Conservation (phyloP, 805 yeast genomes). For the Wickerhamomyces sydowiorum region DNA sequence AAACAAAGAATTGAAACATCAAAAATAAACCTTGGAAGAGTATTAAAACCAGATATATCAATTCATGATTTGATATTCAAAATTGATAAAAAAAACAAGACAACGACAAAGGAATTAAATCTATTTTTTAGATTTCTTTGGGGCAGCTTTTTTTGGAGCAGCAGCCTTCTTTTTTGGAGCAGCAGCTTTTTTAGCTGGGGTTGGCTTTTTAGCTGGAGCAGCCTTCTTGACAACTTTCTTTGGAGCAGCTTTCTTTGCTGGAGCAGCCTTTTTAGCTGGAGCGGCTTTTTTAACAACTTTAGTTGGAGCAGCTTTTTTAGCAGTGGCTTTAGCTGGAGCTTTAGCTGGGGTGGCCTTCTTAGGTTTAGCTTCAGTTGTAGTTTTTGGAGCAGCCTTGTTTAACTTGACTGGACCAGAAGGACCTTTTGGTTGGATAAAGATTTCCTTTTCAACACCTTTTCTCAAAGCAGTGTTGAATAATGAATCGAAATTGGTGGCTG, state of each 20-base stretch:
- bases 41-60: too few relatives aligned
- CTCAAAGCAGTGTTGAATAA: slow-evolving; percentile 73
- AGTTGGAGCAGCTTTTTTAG: slow-evolving; percentile 22
- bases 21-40: too few relatives aligned
- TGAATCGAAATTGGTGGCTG: slow-evolving; percentile 63
- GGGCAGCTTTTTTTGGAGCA: slow-evolving; percentile 27
- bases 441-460: slow-evolving; percentile 75
- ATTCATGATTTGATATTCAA: too few relatives aligned
- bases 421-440: slow-evolving; percentile 81
- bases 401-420: slow-evolving; percentile 82
- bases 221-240: slow-evolving; percentile 24
- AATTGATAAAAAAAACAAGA: too few relatives aligned
- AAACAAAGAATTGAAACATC: too few relatives aligned
- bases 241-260: slow-evolving; percentile 18
- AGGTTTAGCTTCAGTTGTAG: slow-evolving; percentile 22
- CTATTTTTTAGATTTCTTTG: slow-evolving; percentile 28
- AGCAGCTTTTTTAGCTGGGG: slow-evolving; percentile 22
- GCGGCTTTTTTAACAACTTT: slow-evolving; percentile 14
- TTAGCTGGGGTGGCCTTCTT: too few relatives aligned
- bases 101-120: too few relatives aligned
- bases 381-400: slow-evolving; percentile 24
- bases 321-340: slow-evolving; percentile 23
- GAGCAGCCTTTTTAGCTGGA: slow-evolving; percentile 10
- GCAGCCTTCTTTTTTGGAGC: slow-evolving; percentile 23
- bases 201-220: slow-evolving; percentile 18